These are phyloP conservation scores for Adansonia grandidieri DNA, from an alignment of 441 rosid genomes.

Conservation along the genomic window DNA sequence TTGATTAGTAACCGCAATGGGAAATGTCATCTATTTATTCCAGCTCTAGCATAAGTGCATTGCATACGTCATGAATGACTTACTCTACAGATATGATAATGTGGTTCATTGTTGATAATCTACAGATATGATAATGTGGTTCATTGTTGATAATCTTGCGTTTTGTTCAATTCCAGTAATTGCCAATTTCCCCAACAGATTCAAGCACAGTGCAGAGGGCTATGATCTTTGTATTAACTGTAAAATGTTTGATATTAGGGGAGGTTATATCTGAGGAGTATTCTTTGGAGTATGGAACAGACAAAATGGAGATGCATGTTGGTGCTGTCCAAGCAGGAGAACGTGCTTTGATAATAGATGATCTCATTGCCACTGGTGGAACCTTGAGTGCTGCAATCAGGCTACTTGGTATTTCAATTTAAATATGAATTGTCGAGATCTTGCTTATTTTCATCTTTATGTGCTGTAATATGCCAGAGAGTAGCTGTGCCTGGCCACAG, in stretches of 20 bases:
- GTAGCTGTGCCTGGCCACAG: not conserved
- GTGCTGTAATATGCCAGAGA: not conserved
- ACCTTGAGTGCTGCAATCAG: constrained; percentile 87
- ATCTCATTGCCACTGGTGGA: constrained; percentile 98
- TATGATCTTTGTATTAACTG: constrained; percentile 16
- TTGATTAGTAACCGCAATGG: constrained; percentile 8
- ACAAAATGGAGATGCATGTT: constrained; percentile 92
- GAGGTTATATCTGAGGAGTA: constrained; percentile 89
- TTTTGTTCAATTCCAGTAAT: not conserved
- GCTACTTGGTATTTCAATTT: constrained; percentile 72
- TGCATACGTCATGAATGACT: not conserved
- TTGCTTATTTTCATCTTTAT: constrained; percentile 1
- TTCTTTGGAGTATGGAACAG: constrained; percentile 93
- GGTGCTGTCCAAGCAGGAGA: constrained; percentile 94
- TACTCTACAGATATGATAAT: not conserved
- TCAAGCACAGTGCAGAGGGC: not conserved
- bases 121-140: not conserved
- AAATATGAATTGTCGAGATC: not conserved
- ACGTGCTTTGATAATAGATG: constrained; percentile 80
- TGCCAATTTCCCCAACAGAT: not conserved
- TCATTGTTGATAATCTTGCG: not conserved
- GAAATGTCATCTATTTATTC: not conserved
- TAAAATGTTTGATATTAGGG: constrained; percentile 47
- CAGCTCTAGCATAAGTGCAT: not conserved
- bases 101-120: not conserved